These are phyloP conservation scores for Caloboletus firmus DNA, from an alignment of 1,284 basidiomycete genomes.

Conservation along the genomic window DNA sequence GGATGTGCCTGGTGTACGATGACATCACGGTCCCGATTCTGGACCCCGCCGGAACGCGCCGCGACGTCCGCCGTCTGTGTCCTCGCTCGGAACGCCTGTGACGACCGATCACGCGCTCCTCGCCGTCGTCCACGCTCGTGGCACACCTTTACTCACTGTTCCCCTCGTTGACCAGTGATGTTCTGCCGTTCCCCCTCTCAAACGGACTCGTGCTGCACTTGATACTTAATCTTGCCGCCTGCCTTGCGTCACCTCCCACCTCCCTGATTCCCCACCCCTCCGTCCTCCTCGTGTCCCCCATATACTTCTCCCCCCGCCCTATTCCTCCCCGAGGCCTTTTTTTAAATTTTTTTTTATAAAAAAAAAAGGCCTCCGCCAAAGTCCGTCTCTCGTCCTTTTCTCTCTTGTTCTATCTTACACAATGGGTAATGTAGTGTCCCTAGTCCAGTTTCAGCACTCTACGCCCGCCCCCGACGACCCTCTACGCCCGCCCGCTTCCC, in stretches of 20 bases:
- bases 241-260: slow-evolving; percentile 28
- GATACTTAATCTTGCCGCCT: slow-evolving; percentile 12
- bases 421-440: slow-evolving; percentile 38
- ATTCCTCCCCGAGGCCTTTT: slow-evolving; percentile 20
- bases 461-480: slow-evolving; percentile 19
- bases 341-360: slow-evolving; percentile 8
- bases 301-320: slow-evolving; percentile 30
- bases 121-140: slow-evolving; percentile 25
- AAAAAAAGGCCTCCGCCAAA: slow-evolving; percentile 22
- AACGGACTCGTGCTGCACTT: slow-evolving; percentile 22
- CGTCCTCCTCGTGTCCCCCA: slow-evolving; percentile 32
- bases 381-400: slow-evolving; percentile 20
- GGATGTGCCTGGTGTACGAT: slow-evolving; percentile 14
- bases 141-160: slow-evolving; percentile 13
- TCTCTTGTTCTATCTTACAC: slow-evolving; percentile 12
- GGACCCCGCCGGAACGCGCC: slow-evolving; percentile 32
- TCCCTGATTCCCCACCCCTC: slow-evolving; percentile 24
- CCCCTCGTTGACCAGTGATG: slow-evolving; percentile 21
- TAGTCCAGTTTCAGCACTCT: slow-evolving; percentile 34
- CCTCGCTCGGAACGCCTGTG: slow-evolving; percentile 13
- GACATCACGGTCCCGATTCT: slow-evolving; percentile 30
- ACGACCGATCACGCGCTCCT: slow-evolving; percentile 26
- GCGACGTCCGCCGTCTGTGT: slow-evolving; percentile 21
- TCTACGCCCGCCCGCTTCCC: slow-evolving; percentile 8
- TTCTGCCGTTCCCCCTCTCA: slow-evolving; percentile 6